These are phyloP conservation scores for Ophiostoma sp. DNA, from an alignment of 2,329 filamentous ascomycete species.

Conservation along the genomic window DNA sequence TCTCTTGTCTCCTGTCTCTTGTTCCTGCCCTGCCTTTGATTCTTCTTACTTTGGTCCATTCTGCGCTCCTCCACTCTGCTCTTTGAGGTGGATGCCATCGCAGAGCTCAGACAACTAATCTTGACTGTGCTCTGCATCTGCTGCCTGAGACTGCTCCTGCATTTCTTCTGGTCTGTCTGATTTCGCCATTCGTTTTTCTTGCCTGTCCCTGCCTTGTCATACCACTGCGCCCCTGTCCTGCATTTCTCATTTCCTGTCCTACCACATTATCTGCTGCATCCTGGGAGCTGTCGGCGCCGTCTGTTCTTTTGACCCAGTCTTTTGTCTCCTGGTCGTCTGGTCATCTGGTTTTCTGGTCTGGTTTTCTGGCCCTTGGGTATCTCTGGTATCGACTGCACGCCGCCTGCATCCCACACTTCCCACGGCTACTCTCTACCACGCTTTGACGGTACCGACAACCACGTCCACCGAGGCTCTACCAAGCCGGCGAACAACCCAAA, in stretches of 20 bases:
- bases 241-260: neutral
- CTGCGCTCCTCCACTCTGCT: neutral
- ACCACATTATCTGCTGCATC: neutral
- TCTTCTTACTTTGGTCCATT: neutral
- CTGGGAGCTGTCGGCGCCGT: neutral
- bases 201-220: constrained; percentile 5
- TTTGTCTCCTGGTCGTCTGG: neutral
- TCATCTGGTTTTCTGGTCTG: neutral
- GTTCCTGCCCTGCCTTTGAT: neutral
- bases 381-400: neutral
- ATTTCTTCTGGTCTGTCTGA: neutral
- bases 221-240: constrained; percentile 14
- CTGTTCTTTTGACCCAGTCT: neutral
- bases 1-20: neutral
- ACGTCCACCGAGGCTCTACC: neutral
- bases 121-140: neutral
- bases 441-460: neutral
- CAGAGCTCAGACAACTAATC: neutral
- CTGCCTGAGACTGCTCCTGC: neutral
- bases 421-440: neutral
- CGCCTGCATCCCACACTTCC: neutral
- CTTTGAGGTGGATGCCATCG: neutral
- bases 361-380: neutral
- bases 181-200: neutral
- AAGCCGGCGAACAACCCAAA: neutral